A percentile compares a stretch with the other conserved stretches of the same genome.
Evolutionary conservation across 495 filamentous ascomycete species (phyloP).

Genomic region (Penicillium lividum): DNA sequence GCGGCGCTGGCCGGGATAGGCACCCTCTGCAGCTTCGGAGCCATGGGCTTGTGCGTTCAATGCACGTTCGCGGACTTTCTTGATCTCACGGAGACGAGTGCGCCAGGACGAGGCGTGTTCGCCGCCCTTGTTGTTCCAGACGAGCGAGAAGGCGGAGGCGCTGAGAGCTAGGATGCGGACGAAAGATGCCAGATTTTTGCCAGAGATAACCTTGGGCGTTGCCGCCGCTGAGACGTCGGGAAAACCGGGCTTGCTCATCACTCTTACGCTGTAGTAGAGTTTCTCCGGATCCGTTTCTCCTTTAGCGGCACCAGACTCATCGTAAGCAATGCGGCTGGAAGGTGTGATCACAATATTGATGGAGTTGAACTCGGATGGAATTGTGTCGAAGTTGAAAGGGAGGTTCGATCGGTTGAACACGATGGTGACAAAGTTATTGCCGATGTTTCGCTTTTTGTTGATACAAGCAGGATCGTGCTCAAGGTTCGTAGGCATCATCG

Average conservation of each 20-base stretch:
- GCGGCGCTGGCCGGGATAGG: constrained; percentile 45
- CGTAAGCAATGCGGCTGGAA: constrained; percentile 57
- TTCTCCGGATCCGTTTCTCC: constrained; percentile 38
- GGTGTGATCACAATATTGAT: constrained; percentile 96
- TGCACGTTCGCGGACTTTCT: constrained; percentile 67
- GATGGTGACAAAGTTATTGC: constrained; percentile 98
- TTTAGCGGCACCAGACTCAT: constrained; percentile 25
- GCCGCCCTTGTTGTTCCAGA: constrained; percentile 81
- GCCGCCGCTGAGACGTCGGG: constrained; percentile 87
- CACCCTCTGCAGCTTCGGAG: constrained; percentile 36
- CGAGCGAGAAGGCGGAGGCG: constrained; percentile 86
- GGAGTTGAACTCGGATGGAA: constrained; percentile 90
- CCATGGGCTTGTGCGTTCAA: constrained; percentile 34
- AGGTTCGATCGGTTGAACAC: constrained; percentile 93
- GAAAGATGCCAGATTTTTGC: constrained; percentile 77
- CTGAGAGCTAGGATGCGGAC: constrained; percentile 90
- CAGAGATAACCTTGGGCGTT: constrained; percentile 81
- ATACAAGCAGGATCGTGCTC: constrained; percentile 72
- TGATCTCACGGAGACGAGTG: constrained; percentile 81
- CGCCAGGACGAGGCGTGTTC: constrained; percentile 91
- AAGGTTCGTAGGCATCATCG: constrained; percentile 91
- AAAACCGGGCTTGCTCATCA: constrained; percentile 80
- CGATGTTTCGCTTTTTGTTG: constrained; percentile 91
- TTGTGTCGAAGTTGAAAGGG: constrained; percentile 86
- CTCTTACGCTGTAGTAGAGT: constrained; percentile 79